phyloP scores from a whole-genome alignment of 2,329 filamentous ascomycete species.

The Ceratocystis colombiana region DNA sequence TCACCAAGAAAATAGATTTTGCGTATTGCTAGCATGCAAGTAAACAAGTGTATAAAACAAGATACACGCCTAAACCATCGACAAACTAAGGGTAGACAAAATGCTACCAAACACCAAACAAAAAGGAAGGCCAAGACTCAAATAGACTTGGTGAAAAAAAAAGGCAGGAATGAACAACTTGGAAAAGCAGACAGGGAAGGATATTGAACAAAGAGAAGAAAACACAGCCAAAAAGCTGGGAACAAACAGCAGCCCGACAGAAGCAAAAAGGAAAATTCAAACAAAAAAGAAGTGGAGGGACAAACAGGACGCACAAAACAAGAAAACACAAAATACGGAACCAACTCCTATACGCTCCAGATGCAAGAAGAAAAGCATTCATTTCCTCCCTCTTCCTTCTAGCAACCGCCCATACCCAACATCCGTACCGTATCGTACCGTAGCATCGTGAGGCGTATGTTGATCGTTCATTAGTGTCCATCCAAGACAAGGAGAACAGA shows the following conservation, averaged over 20 bases:
- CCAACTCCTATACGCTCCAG: slow-evolving; percentile 15
- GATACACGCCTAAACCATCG: neutral
- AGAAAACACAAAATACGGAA: slow-evolving; percentile 24
- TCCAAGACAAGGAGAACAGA: neutral
- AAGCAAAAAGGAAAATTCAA: neutral
- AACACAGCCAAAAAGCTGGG: slow-evolving; percentile 21
- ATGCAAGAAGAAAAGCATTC: slow-evolving; percentile 1
- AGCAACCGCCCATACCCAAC: no score
- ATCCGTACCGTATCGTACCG: neutral
- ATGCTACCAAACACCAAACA: neutral
- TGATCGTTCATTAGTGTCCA: slow-evolving; percentile 7
- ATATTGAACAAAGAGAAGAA: slow-evolving; percentile 28
- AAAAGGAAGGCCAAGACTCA: slow-evolving; percentile 6
- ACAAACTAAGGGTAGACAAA: neutral
- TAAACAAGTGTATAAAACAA: slow-evolving; percentile 7
- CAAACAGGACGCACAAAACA: neutral
- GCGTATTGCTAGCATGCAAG: neutral
- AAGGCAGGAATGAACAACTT: slow-evolving; percentile 17
- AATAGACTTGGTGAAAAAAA: neutral
- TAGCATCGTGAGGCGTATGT: slow-evolving; percentile 10
- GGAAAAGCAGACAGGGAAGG: slow-evolving; percentile 25
- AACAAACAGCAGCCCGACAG: slow-evolving; percentile 24
- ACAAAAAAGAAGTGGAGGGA: neutral
- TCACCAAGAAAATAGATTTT: neutral
- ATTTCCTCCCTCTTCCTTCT: neutral